phyloP scores from a whole-genome alignment of 768 basidiomycete species.

The Collybiopsis luxurians region DNA sequence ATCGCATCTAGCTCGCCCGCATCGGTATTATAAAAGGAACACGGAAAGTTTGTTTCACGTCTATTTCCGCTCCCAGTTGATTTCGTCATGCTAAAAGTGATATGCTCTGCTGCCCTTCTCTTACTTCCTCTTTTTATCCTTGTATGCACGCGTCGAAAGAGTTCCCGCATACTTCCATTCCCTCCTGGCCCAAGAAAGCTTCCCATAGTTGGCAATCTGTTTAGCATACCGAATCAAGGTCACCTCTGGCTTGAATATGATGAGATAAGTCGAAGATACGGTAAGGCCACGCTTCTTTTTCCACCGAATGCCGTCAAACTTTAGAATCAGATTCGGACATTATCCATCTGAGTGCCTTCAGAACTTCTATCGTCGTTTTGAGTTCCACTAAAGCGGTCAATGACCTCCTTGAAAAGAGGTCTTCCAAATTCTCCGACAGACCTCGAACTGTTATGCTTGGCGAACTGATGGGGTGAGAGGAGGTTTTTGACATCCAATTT shows the following conservation, averaged over 20 bases:
- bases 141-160: not conserved
- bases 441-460: constrained; percentile 11
- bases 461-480: constrained; percentile 10
- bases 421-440: constrained; percentile 30
- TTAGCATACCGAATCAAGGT: constrained; percentile 12
- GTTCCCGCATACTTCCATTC: not conserved
- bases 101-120: not conserved
- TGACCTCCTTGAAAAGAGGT: constrained; percentile 32
- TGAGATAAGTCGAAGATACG: constrained; percentile 16
- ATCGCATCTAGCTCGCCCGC: no score
- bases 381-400: constrained; percentile 29
- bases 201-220: constrained; percentile 16
- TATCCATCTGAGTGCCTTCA: constrained; percentile 21
- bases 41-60: no score
- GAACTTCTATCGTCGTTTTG: constrained; percentile 25
- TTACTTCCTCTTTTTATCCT: not conserved
- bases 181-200: constrained; percentile 15
- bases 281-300: not conserved
- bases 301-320: not conserved
- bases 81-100: no score
- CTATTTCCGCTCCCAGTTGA: no score
- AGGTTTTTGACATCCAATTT: no score
- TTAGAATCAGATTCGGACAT: constrained; percentile 19
- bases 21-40: no score
- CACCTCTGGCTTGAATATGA: constrained; percentile 18